Base-by-base conservation (phyloP, 1,139 yeast species). In the Suhomyces panamericanus region DNA sequence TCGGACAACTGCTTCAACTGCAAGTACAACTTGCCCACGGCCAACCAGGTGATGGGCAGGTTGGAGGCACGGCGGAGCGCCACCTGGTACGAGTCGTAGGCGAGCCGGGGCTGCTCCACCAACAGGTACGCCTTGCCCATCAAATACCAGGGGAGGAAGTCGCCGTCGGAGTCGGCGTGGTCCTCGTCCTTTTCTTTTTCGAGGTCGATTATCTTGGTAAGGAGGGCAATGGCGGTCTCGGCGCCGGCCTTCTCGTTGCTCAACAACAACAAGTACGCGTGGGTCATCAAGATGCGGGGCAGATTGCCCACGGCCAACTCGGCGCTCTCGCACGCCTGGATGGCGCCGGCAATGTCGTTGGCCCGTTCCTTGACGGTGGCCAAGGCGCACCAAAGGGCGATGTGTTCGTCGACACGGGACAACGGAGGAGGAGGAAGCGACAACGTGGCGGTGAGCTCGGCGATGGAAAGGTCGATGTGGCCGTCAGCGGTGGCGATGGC, bases 1-100 rank as follows among this genome's bases (percentile, higher is more conserved):
- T 83, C 88, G 4, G 83, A 78, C 24, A 83, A 61, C 59, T 83
- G 88, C 42, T 78, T 77, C 54, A 81, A 66, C 50, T 75, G 76
- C 47, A 83, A 62, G 56, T 83, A 83, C 41, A 83, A 64, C 24
- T 78, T 73, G 1, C 87, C 89, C 20, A 83, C 81, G 0, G 85
- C 81, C 33, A 83, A 62, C 89, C 88, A 83, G 8, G 85, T 78
- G 42, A 80, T 66, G 14, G 87, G 81, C 12, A 77, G 73, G 30
- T 69, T 67, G 15, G 82, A 75, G 0, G 83, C 81, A 38, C 80
- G 67, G 49, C 77, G 70, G 43, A 83, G 63, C 2, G 87, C 83
- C 33, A 73, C 68, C 57, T 82, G 87, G 51, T 77, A 77, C 15
- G 78, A 73, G 48, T 80, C 81, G 56, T 80, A 83, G 2, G 85